Evolutionary conservation across 2,329 filamentous ascomycete genomes (phyloP), one percentile per base, ranked within the genome.

Genomic region (Lasiodiplodia sp.): DNA sequence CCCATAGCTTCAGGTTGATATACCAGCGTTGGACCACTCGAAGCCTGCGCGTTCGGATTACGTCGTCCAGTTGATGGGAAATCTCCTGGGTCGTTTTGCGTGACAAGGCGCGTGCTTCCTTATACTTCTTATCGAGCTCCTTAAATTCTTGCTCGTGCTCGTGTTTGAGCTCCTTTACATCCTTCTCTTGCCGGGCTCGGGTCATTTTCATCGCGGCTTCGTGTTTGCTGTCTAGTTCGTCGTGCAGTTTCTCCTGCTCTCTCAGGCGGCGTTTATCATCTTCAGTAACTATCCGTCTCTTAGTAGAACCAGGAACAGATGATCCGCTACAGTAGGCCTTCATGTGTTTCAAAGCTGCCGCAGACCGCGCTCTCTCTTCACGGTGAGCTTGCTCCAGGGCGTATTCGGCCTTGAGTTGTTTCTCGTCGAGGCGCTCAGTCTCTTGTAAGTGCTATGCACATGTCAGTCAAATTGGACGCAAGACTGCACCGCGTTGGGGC

Each of bases 281-380:
- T 12, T 82, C 80, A 1, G 82, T 83, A n/a, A 85, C 78, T 0
- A 31, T 82, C 75, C 67, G 31, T 16, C 49, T 70, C 68, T n/a
- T 76, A 69, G 31, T 52, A 16, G 51, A 56, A 11, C 60, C 67
- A 3, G 55, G 53, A 16, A 25, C 71, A 70, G 47, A 72, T 73
- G 18, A 73, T 14, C 81, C 82, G 5, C 78, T 77, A 68, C 82
- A 84, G 70, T 83, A 85, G 4, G 82, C 82, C 68, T 83, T 81
- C 78, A 84, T 84, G 69, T 84, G 80, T 69, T 81, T 82, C 3
- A 85, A 72, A 0, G 82, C 82, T 2, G 81, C 83, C 0, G 78
- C 80, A 12, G 78, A 78, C 71, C 83, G 83, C 47, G 80, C 77
- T 14, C 74, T 73, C 69, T 84, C 83, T 31, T 79, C 74, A 1